Percentiles rank a stretch among this genome's conserved stretches.
phyloP scores from a whole-genome alignment of 164 flowering plant genomes.

The Dillenia turbinata region DNA sequence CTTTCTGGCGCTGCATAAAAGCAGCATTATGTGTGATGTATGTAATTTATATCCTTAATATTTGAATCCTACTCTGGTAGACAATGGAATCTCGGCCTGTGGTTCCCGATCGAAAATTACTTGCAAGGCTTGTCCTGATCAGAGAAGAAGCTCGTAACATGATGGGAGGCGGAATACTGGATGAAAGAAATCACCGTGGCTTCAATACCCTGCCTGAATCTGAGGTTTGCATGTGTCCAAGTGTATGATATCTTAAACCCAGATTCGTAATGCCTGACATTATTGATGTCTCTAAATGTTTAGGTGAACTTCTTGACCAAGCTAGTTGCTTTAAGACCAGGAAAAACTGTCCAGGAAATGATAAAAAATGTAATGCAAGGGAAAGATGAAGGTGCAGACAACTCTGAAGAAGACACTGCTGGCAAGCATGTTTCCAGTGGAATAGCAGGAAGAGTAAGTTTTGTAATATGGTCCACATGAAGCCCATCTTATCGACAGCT shows the following conservation, averaged over 20 bases:
- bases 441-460: constrained; percentile 70
- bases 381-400: constrained; percentile 91
- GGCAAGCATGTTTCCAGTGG: constrained; percentile 31
- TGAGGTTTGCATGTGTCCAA: constrained; percentile 54
- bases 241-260: constrained; percentile 5
- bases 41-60: neutral
- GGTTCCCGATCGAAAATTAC: constrained; percentile 86
- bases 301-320: constrained; percentile 90
- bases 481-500: no score
- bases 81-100: constrained; percentile 81
- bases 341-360: constrained; percentile 69
- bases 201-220: constrained; percentile 83
- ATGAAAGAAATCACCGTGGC: constrained; percentile 95
- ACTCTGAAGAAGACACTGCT: constrained; percentile 22
- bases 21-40: no score
- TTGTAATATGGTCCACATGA: neutral
- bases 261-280: neutral
- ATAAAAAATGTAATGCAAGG: constrained; percentile 89
- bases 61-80: constrained; percentile 27
- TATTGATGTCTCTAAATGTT: neutral
- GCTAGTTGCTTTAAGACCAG: constrained; percentile 85
- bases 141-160: constrained; percentile 96
- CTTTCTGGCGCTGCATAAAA: no score
- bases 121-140: constrained; percentile 91
- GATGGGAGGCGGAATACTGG: constrained; percentile 99